These are phyloP conservation scores for Nannochloropsis granulata DNA, from an alignment of 108 stramenopile species.

Conservation along the genomic window DNA sequence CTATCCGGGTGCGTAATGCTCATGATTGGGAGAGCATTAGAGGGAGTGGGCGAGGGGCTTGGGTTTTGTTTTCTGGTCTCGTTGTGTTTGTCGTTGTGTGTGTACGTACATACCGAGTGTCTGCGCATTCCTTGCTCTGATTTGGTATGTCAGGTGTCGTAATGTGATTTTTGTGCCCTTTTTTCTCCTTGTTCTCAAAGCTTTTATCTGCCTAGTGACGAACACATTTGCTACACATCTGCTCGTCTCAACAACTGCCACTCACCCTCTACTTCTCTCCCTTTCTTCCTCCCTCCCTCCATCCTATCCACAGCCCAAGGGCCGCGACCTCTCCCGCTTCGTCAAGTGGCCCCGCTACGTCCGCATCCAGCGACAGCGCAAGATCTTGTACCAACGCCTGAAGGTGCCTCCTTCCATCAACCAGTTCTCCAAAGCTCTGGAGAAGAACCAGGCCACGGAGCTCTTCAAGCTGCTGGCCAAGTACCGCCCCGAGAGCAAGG, in stretches of 20 bases:
- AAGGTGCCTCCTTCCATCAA: conserved; percentile 96
- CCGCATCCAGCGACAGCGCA: conserved; percentile 94
- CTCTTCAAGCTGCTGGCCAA: conserved; percentile 90
- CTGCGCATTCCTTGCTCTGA: conserved; percentile 23
- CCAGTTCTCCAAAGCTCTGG: conserved; percentile 93
- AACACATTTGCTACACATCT: too few species aligned
- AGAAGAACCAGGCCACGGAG: conserved; percentile 92
- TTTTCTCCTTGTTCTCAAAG: too few species aligned
- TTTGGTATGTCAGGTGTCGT: not conserved
- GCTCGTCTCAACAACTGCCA: too few species aligned
- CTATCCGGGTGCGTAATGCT: conserved; percentile 52
- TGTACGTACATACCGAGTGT: not conserved
- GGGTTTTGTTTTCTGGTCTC: not conserved
- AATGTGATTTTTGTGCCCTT: not conserved
- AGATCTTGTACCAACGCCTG: conserved; percentile 91
- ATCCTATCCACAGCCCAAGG: conserved; percentile 43
- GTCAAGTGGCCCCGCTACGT: conserved; percentile 96
- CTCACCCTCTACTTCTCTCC: not conserved
- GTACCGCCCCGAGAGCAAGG: conserved; percentile 94
- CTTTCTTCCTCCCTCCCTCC: not conserved
- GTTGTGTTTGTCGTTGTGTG: not conserved
- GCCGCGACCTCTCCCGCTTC: conserved; percentile 87
- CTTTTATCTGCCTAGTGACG: too few species aligned
- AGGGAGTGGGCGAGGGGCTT: not conserved
- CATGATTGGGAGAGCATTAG: not conserved